phyloP scores from a whole-genome alignment of 805 yeast genomes.

The Middelhovenomyces tepae region DNA sequence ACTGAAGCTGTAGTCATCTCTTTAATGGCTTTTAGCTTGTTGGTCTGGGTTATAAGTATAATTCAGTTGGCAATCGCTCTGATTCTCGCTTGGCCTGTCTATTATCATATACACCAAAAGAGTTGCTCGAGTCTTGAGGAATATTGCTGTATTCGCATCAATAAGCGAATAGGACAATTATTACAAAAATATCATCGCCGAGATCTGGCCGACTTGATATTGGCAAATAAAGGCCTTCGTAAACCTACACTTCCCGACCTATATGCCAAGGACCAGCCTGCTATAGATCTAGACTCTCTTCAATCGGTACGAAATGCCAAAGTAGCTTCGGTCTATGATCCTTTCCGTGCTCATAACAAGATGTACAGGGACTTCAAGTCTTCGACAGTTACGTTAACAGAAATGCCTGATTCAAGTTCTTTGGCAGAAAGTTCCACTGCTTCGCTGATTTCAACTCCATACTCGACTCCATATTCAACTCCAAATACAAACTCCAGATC shows the following conservation, averaged over 20 bases:
- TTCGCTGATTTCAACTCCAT: no score
- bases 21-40: slow-evolving; percentile 66
- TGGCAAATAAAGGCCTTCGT: slow-evolving; percentile 19
- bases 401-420: no score
- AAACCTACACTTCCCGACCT: slow-evolving; percentile 24
- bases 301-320: not conserved
- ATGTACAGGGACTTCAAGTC: slow-evolving; percentile 16
- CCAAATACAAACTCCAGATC: no score
- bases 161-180: slow-evolving; percentile 45
- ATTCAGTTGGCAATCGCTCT: slow-evolving; percentile 47
- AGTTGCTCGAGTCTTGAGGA: slow-evolving; percentile 41
- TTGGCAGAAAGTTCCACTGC: no score
- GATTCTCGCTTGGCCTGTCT: slow-evolving; percentile 43
- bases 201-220: slow-evolving; percentile 21
- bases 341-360: slow-evolving; percentile 1
- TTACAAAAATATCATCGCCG: slow-evolving; percentile 34
- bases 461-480: no score
- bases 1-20: slow-evolving; percentile 64
- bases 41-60: slow-evolving; percentile 65
- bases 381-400: no score
- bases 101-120: slow-evolving; percentile 34
- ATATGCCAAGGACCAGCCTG: no score
- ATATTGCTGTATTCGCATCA: slow-evolving; percentile 53
- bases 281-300: slow-evolving; percentile 1
- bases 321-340: not conserved